Percentiles rank a stretch among this genome's conserved stretches.
Conservation (phyloP, 2,329 filamentous ascomycete genomes). For the Aspergillus texensis region DNA sequence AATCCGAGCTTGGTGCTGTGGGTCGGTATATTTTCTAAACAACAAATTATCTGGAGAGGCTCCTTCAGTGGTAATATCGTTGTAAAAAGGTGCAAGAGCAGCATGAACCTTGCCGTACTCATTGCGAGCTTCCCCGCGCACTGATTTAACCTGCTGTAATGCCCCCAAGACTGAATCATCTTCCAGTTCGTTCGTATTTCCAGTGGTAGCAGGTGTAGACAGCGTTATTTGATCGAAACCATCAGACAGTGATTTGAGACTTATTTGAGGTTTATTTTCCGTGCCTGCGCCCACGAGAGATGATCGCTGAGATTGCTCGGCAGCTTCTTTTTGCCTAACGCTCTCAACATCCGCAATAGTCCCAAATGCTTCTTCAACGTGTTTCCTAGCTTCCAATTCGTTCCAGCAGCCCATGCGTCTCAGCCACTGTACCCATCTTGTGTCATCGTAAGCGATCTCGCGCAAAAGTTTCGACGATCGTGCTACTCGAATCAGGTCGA, state of each 20-base stretch:
- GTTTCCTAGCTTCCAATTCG: constrained; percentile 77
- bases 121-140: constrained; percentile 80
- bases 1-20: constrained; percentile 88
- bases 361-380: constrained; percentile 70
- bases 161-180: constrained; percentile 68
- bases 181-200: constrained; percentile 50
- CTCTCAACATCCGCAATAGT: constrained; percentile 32
- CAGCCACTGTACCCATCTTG: constrained; percentile 85
- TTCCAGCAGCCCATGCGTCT: constrained; percentile 91
- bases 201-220: constrained; percentile 38
- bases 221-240: constrained; percentile 80
- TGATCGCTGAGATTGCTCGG: constrained; percentile 18
- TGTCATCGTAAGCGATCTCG: constrained; percentile 99
- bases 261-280: constrained; percentile 20
- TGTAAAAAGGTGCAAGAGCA: constrained; percentile 86
- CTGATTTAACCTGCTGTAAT: constrained; percentile 71
- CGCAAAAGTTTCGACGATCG: constrained; percentile 81
- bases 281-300: constrained; percentile 19
- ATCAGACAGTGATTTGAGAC: constrained; percentile 54
- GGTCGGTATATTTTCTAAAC: constrained; percentile 84
- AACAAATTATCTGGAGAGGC: constrained; percentile 75
- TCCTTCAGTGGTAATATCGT: constrained; percentile 73
- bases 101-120: constrained; percentile 91
- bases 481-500: constrained; percentile 84
- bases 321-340: constrained; percentile 30